phyloP scores from a whole-genome alignment of 169 alveolate genomes.

The Eimeria falciformis region DNA sequence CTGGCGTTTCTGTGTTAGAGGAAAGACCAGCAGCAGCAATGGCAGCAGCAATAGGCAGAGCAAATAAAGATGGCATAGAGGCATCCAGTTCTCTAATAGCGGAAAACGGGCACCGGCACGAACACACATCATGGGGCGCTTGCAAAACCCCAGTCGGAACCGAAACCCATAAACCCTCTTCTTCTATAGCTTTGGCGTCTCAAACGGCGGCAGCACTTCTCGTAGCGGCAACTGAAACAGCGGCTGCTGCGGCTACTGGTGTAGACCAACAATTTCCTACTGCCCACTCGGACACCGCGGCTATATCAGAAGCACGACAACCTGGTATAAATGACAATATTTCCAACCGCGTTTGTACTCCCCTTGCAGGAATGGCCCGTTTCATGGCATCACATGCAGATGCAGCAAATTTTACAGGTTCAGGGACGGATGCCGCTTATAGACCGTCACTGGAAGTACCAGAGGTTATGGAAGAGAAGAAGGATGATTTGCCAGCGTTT shows the following conservation, averaged over 20 bases:
- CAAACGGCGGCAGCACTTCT: slow-evolving; percentile 58
- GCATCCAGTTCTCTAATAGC: too few relatives aligned
- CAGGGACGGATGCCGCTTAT: neutral
- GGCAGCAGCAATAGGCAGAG: neutral
- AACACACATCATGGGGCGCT: neutral
- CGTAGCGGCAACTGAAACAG: slow-evolving; percentile 23
- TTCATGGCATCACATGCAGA: neutral
- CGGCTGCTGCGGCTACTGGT: slow-evolving; percentile 23
- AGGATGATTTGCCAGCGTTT: slow-evolving; percentile 70
- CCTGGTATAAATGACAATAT: neutral
- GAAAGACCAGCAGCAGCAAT: neutral
- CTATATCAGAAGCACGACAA: neutral
- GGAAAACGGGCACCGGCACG: neutral
- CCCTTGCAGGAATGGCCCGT: neutral
- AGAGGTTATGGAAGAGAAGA: slow-evolving; percentile 22
- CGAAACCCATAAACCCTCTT: neutral
- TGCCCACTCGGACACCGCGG: neutral
- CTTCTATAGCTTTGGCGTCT: slow-evolving; percentile 36
- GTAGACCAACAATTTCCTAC: neutral
- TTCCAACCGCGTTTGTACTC: neutral
- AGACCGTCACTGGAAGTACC: neutral
- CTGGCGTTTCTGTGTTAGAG: too few relatives aligned
- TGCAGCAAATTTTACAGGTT: neutral
- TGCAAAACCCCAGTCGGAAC: neutral
- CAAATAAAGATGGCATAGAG: neutral